Base-by-base conservation (phyloP, 768 basidiomycete species). In the Coprinopsis sp. region DNA sequence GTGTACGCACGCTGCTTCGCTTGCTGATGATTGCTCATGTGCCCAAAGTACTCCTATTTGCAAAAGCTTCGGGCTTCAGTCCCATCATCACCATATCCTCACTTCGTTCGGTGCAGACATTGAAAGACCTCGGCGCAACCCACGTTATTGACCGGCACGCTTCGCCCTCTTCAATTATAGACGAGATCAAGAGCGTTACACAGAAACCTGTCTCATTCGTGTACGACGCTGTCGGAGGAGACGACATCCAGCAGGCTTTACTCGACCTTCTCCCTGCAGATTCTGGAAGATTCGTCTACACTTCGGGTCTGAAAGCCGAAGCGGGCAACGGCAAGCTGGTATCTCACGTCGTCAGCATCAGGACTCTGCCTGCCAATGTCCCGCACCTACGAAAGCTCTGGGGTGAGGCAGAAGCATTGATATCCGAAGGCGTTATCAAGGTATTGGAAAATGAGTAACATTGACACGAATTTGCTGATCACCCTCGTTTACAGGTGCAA, bases 71-170 rank as follows among this genome's bases (percentile, higher is more conserved):
- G 1, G 72, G 71, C 1, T 73, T 73, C 56, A 58, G 59, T 18
- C 70, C 70, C 11, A 66, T 74, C 38, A 70, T 74, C 25, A 51
- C 65, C 37, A 71, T 62, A 1, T 60, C 71, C 5, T 70, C 65
- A 5, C 53, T 41, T 16, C 49, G 54, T 13, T 62, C 69, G 27
- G 48, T 57, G 23, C 43, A 55, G 0, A 46, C 49, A 13, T 60
- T 74, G 31, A 62, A 62, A 50, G 59, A 59, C 3, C 58, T 74
- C 14, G 72, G 73, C 3, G 72, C 69, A 5, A 72, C 71, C 1
- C 46, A 69, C 21, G 58, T 74, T 22, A 50, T 74, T 27, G 63
- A 70, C 40, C 53, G 61, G 3, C 50, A 54, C 14, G 46, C 54
- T 54, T 37, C 53, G 2, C n/a, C 46, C 7, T n/a, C 27, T 1